phyloP scores from a whole-genome alignment of 257 asterid genomes.

The Nicotiana paniculata region DNA sequence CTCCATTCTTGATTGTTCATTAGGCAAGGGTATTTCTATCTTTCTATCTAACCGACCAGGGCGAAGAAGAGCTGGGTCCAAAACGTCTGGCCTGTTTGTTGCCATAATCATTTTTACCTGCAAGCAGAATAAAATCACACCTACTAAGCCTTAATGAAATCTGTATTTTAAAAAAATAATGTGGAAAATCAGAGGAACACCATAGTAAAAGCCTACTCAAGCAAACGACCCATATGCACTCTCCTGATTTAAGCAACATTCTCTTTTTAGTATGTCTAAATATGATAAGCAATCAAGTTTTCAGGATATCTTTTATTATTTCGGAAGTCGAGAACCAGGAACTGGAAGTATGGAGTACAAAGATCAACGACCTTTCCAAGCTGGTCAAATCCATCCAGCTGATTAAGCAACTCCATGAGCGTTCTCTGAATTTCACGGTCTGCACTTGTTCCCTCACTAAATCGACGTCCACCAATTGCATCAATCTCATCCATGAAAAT shows the following conservation, averaged over 20 bases:
- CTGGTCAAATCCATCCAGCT: slow-evolving; percentile 92
- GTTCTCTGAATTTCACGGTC: slow-evolving; percentile 98
- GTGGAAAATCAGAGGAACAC: background rate
- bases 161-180: background rate
- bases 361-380: slow-evolving; percentile 72
- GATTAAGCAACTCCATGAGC: slow-evolving; percentile 91
- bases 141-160: background rate
- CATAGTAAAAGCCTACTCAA: background rate
- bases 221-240: background rate
- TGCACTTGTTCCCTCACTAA: slow-evolving; percentile 98
- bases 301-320: background rate
- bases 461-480: slow-evolving; percentile 94
- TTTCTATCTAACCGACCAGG: slow-evolving; percentile 81
- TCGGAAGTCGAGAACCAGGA: background rate
- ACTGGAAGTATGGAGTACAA: background rate
- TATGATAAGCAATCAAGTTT: background rate
- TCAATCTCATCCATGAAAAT: slow-evolving; percentile 98
- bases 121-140: slow-evolving; percentile 9
- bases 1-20: slow-evolving; percentile 74
- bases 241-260: background rate
- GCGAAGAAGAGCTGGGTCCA: slow-evolving; percentile 78
- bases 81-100: slow-evolving; percentile 67
- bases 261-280: background rate
- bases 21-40: slow-evolving; percentile 72
- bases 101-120: slow-evolving; percentile 88